Conservation (phyloP, 2,329 filamentous ascomycete species). For the Exophiala sp. region DNA sequence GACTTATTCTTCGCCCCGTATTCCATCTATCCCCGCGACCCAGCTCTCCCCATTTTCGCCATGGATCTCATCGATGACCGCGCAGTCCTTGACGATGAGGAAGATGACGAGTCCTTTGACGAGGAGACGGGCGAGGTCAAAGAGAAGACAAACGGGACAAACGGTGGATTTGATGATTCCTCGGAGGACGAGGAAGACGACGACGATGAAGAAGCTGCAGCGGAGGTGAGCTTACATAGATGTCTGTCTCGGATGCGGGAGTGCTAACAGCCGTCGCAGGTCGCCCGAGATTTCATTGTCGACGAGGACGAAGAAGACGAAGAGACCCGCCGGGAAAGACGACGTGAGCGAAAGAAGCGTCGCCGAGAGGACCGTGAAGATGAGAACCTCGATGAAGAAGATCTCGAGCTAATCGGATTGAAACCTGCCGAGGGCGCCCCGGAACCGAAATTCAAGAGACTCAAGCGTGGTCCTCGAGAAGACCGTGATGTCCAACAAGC, state of each 20-base stretch:
- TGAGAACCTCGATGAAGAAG: conserved; percentile 82
- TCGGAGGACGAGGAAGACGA: conserved; percentile 90
- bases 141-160: conserved; percentile 37
- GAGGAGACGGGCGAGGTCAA: conserved; percentile 63
- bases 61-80: conserved; percentile 65
- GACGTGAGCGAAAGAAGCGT: conserved; percentile 67
- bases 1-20: neutral
- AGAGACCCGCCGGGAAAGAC: conserved; percentile 58
- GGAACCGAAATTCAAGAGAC: conserved; percentile 87
- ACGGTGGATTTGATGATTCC: conserved; percentile 64
- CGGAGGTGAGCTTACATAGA: conserved; percentile 52
- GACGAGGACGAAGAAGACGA: conserved; percentile 83
- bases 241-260: neutral
- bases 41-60: neutral
- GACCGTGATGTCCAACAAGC: conserved; percentile 59
- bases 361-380: conserved; percentile 73
- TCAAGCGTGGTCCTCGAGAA: conserved; percentile 83
- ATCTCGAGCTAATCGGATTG: conserved; percentile 80
- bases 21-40: neutral
- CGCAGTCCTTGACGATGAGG: conserved; percentile 80
- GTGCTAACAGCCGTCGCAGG: conserved; percentile 45
- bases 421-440: conserved; percentile 54
- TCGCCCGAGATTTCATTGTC: conserved; percentile 92
- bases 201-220: conserved; percentile 80
- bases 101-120: conserved; percentile 74